Base-by-base conservation (phyloP, 768 basidiomycete species). In the Naganishia vaughanmartiniae region DNA sequence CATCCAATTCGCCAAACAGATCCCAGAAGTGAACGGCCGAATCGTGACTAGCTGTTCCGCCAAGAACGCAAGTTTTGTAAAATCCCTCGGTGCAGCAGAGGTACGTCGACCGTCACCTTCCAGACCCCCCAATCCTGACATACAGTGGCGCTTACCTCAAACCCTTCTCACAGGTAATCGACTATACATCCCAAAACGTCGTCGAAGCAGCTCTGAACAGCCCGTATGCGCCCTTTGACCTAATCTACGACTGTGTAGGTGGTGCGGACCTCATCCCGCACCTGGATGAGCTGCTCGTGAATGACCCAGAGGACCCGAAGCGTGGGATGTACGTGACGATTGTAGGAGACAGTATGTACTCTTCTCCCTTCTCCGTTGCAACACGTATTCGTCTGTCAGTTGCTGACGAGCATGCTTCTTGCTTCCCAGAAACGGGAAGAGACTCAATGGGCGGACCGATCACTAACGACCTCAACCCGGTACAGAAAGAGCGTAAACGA, bases 201-300 rank as follows among this genome's bases (percentile, higher is more conserved):
- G 42, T 68, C 15, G 65, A 73, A 36, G 51, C 51, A 15, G 89
- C 90, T 0, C 80, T 85, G 0, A 85, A 85, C 0, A 86, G 84
- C 36, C 87, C 87, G 1, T 89, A 88, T 7, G 83, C 79, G 0
- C 86, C 84, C 74, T 90, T 89, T 70, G 85, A 86, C 60, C 83
- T 84, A 6, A 85, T 87, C 60, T 86, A 90, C 34, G 85, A 84
- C 12, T 76, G 76, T 4, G 75, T 88, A 33, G 90, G 90, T 30
- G 90, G 87, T 1, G 89, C 89, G 56, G 84, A 88, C 78, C 87
- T 87, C 2, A 85, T 93, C 28, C 87, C 89, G 6, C 90, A 92
- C 76, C 83, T 94, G 42, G 83, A 84, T 30, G 88, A 91, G 70
- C 83, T 94, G 30, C 84, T 94, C 14, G 84, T 84, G 28, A 42